phyloP scores from a whole-genome alignment of 139 green algal genomes.

The Asterochloris erici region DNA sequence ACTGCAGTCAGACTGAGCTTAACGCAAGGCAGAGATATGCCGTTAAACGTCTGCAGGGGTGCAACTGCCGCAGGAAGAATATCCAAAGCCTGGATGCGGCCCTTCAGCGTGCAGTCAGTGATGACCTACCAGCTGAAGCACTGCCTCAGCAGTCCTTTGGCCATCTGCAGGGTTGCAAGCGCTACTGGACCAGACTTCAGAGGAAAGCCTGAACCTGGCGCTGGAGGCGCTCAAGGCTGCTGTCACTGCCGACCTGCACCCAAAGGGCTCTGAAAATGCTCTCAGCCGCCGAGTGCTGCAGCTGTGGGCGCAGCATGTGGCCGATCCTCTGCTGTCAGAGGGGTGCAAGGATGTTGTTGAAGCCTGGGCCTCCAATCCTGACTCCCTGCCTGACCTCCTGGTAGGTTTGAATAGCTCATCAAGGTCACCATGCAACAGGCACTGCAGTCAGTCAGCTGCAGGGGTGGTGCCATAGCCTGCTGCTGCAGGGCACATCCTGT shows the following conservation, averaged over 20 bases:
- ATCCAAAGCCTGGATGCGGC: too few relatives aligned
- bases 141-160: too few relatives aligned
- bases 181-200: conserved; percentile 35
- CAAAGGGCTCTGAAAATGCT: too few relatives aligned
- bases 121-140: too few relatives aligned
- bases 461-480: too few relatives aligned
- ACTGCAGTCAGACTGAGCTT: too few relatives aligned
- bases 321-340: conserved; percentile 63
- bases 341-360: conserved; percentile 56
- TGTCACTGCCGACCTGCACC: conserved; percentile 24
- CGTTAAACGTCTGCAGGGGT: too few relatives aligned
- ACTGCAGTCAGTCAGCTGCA: not conserved
- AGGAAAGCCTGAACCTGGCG: conserved; percentile 72
- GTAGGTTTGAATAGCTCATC: conserved; percentile 2
- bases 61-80: too few relatives aligned
- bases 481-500: too few relatives aligned
- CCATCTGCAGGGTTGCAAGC: conserved; percentile 28
- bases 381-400: conserved; percentile 41
- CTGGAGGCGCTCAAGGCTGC: conserved; percentile 63
- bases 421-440: not conserved
- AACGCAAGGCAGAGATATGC: too few relatives aligned
- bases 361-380: conserved; percentile 37
- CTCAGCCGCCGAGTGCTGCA: conserved; percentile 40
- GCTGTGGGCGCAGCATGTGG: conserved; percentile 54
- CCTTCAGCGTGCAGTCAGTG: too few relatives aligned